Evolutionary conservation across 768 basidiomycete species (phyloP), one percentile per base, ranked within the genome.

Genomic region (Fibroporia radiculosa): DNA sequence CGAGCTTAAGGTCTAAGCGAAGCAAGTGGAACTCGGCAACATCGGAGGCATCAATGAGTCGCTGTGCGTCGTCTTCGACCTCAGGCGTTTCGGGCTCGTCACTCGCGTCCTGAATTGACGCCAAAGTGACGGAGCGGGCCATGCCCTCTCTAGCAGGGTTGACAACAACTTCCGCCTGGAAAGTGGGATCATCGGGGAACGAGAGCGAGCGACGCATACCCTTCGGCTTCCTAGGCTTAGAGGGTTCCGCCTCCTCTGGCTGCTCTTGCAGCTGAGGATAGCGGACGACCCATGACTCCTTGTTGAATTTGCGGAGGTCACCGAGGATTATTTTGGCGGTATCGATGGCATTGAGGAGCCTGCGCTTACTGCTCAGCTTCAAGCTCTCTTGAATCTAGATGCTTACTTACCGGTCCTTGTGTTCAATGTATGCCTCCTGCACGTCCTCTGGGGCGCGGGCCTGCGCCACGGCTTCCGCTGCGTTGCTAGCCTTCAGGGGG

Each of bases 1-100:
- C 93, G 37, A 97, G 82, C 59, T 90, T 90, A 56, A 98, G 81
- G 66, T 98, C 93, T 35, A 98, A 77, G 11, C 87, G 85, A 49
- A 97, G 80, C 42, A 97, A 83, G 49, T 84, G 79, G 63, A 98
- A 93, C 50, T 88, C 85, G 32, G 75, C 70, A 1, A 57, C 54
- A 22, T 64, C 72, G 22, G 66, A 62, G 1, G 66, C 60, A 18
- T 73, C 67, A 33, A 72, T 58, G 12, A 70, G 62, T 48, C 51
- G 61, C 19, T 61, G 58, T 6, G 41, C 50, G 29, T 55, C 58
- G 2, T 61, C 52, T 27, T 62, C 59, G 13, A 53, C 45, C 13
- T 48, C 39, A 12, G 56, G 52, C 19, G 61, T 55, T 7, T 61
- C 58, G n/a, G 65, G 49, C 20, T 65, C 62, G 19, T 73, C 74